Percentiles rank a stretch among this genome's conserved stretches.
Conservation (phyloP, 306 rosid species). For the Astragalus membranaceus region DNA sequence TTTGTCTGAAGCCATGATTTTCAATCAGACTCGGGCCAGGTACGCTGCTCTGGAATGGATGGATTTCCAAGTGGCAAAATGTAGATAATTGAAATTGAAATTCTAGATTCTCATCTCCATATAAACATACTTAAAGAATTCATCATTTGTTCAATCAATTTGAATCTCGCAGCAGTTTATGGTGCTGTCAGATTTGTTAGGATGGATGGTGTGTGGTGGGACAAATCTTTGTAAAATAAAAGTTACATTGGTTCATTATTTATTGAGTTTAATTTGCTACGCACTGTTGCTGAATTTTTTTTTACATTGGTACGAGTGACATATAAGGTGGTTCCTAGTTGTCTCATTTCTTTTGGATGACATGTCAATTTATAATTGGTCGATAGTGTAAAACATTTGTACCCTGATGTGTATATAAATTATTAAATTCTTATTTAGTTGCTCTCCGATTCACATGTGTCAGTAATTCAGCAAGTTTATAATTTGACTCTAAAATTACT, state of each 20-base stretch:
- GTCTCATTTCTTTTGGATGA: no score
- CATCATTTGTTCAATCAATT: slow-evolving; percentile 43
- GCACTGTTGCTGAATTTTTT: no score
- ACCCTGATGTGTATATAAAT: no score
- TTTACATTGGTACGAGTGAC: no score
- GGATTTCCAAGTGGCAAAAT: slow-evolving; percentile 18
- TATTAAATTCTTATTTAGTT: no score
- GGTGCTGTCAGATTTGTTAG: slow-evolving; percentile 32
- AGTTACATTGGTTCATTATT: slow-evolving; percentile 1
- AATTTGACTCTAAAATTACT: no score
- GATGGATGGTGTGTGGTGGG: slow-evolving; percentile 14
- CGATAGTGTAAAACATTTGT: no score
- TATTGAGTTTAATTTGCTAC: no score
- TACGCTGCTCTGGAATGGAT: slow-evolving; percentile 1
- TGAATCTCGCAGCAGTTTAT: slow-evolving; percentile 23
- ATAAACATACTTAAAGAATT: slow-evolving; percentile 13
- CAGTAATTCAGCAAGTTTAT: no score
- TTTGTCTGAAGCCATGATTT: slow-evolving; percentile 41
- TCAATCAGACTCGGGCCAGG: background rate
- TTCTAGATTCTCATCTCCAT: slow-evolving; percentile 23
- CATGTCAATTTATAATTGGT: no score
- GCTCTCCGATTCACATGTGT: no score
- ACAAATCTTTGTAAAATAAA: slow-evolving; percentile 20
- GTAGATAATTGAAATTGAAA: slow-evolving; percentile 15
- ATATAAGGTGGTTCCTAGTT: no score